Percentiles rank a stretch among this genome's conserved stretches.
These are phyloP conservation scores for Emergomyces africanus DNA, from an alignment of 2,329 filamentous ascomycete species.

Conservation along the genomic window DNA sequence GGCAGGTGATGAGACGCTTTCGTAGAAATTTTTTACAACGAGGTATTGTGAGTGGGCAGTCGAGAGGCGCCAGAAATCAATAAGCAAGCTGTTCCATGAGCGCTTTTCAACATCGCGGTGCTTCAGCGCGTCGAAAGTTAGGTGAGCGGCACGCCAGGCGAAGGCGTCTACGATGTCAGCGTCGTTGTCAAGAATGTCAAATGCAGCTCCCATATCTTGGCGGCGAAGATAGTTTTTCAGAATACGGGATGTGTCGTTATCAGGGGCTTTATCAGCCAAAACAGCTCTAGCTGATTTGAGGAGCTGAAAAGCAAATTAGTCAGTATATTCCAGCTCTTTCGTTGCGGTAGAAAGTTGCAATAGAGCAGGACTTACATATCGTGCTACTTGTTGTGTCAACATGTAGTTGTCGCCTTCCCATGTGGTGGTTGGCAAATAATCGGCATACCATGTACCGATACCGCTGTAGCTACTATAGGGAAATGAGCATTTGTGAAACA, in stretches of 20 bases:
- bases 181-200: conserved; percentile 58
- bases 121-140: conserved; percentile 63
- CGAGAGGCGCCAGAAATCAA: conserved; percentile 65
- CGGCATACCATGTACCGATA: conserved; percentile 62
- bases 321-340: not conserved
- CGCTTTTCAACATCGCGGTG: conserved; percentile 63
- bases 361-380: conserved; percentile 41
- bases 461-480: conserved; percentile 54
- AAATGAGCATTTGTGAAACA: not conserved
- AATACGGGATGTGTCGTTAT: conserved; percentile 57
- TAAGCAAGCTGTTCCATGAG: conserved; percentile 63
- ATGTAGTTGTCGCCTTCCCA: conserved; percentile 78
- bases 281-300: conserved; percentile 63
- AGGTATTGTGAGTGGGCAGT: conserved; percentile 67
- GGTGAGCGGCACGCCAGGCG: conserved; percentile 59
- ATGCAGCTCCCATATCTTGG: conserved; percentile 58
- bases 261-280: conserved; percentile 48
- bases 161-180: conserved; percentile 60
- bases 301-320: conserved; percentile 31
- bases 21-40: conserved; percentile 69
- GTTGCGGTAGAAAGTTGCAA: not conserved
- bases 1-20: conserved; percentile 45
- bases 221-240: conserved; percentile 52
- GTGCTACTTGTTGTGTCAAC: conserved; percentile 66
- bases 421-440: conserved; percentile 58